These are phyloP conservation scores for Platanthera zijinensis DNA, from an alignment of 106 monocot genomes.

Conservation along the genomic window DNA sequence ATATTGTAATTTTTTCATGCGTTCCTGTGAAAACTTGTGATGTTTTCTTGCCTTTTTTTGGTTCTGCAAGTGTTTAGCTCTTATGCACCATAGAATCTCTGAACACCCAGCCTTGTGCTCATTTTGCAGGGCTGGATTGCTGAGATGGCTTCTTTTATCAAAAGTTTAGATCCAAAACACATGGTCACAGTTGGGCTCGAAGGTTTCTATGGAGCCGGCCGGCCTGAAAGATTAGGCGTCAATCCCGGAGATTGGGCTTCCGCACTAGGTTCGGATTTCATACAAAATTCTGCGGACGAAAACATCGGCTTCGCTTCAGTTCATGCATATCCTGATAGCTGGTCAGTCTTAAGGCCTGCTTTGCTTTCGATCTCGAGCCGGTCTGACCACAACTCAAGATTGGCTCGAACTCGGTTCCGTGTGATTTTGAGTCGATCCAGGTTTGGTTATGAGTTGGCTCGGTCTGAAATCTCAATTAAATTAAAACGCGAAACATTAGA, in stretches of 20 bases:
- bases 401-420: too few relatives aligned
- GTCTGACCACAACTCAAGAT: too few relatives aligned
- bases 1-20: not conserved
- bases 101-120: not conserved
- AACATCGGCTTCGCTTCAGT: slow-evolving; percentile 90
- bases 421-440: too few relatives aligned
- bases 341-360: slow-evolving; percentile 24
- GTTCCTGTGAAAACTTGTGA: not conserved
- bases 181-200: slow-evolving; percentile 81
- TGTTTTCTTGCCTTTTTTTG: not conserved
- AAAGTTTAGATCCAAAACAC: slow-evolving; percentile 69
- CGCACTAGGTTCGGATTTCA: slow-evolving; percentile 79
- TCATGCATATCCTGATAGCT: slow-evolving; percentile 95
- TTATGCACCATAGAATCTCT: not conserved
- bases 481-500: too few relatives aligned
- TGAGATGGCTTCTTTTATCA: slow-evolving; percentile 80
- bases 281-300: slow-evolving; percentile 57
- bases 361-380: not conserved
- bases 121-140: slow-evolving; percentile 73
- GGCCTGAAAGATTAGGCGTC: slow-evolving; percentile 35
- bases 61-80: not conserved
- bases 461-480: too few relatives aligned
- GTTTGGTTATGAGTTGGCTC: too few relatives aligned
- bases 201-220: slow-evolving; percentile 70
- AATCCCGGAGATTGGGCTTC: slow-evolving; percentile 87